phyloP scores from a whole-genome alignment of 257 asterid genomes.

The Solanum pinnatisectum region DNA sequence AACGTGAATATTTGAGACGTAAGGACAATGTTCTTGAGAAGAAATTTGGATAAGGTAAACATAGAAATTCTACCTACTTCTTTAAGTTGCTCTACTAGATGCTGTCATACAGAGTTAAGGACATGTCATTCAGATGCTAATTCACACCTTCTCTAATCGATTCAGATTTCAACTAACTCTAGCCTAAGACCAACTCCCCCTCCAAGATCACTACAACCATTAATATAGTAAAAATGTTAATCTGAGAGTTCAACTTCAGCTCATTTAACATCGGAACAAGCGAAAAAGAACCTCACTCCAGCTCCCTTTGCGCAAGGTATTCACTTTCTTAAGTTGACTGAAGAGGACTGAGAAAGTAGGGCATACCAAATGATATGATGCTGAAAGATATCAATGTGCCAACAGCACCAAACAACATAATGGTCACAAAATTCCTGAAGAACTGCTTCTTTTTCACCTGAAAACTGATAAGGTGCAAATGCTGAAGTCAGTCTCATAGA shows the following conservation, averaged over 20 bases:
- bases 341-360: not conserved
- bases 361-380: conserved; percentile 53
- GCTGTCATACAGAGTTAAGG: not conserved
- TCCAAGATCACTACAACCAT: not conserved
- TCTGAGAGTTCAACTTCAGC: not conserved
- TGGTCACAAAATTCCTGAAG: conserved; percentile 49
- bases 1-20: not conserved
- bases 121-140: not conserved
- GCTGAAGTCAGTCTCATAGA: not conserved
- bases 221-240: not conserved
- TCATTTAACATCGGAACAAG: not conserved
- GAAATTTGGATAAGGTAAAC: not conserved
- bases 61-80: not conserved
- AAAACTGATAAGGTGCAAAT: conserved; percentile 35
- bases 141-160: not conserved
- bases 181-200: not conserved
- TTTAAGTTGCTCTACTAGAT: not conserved
- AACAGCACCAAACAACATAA: conserved; percentile 59
- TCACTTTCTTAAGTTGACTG: not conserved
- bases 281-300: not conserved
- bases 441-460: conserved; percentile 72
- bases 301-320: not conserved
- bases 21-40: not conserved
- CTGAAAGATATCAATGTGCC: conserved; percentile 73
- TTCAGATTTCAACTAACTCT: not conserved